Percentiles rank a stretch among this genome's conserved stretches.
phyloP scores from a whole-genome alignment of 345 rosid species.

The Hypericum perforatum region DNA sequence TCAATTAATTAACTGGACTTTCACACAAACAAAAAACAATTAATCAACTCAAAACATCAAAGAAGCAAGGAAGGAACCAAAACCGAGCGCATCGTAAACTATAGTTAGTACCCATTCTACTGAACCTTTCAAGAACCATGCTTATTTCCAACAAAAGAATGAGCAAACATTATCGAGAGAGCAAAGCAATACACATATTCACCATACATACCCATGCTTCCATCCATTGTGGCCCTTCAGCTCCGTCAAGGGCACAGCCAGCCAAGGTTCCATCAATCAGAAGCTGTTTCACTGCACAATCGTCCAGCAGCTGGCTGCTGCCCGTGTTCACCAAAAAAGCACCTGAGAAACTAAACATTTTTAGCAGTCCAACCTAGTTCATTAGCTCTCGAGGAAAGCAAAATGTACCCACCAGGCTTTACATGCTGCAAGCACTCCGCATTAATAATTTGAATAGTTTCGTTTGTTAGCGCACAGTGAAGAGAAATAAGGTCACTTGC shows the following conservation, averaged over 20 bases:
- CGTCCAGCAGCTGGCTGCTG: constrained; percentile 90
- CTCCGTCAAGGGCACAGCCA: constrained; percentile 97
- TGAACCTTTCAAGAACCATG: too few relatives aligned
- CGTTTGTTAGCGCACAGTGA: constrained; percentile 78
- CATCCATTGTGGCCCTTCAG: constrained; percentile 99
- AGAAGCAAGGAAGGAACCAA: too few relatives aligned
- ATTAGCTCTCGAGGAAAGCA: background rate
- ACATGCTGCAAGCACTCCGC: constrained; percentile 95
- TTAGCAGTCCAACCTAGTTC: background rate
- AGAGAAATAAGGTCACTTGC: constrained; percentile 95
- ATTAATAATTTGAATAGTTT: constrained; percentile 84
- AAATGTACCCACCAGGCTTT: constrained; percentile 61
- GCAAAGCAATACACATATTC: background rate
- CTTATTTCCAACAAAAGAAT: background rate
- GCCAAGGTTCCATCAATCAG: constrained; percentile 90
- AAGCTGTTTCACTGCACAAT: constrained; percentile 87
- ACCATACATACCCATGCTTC: constrained; percentile 90
- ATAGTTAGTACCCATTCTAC: too few relatives aligned
- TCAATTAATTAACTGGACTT: too few relatives aligned
- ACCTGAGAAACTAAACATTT: constrained; percentile 32
- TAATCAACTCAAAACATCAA: too few relatives aligned
- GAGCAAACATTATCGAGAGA: background rate
- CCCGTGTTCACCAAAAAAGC: constrained; percentile 97
- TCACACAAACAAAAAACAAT: too few relatives aligned
- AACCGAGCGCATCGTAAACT: too few relatives aligned